A percentile compares a stretch with the other conserved stretches of the same genome.
phyloP scores from a whole-genome alignment of 352 stramenopile genomes.

The Albugo candida region DNA sequence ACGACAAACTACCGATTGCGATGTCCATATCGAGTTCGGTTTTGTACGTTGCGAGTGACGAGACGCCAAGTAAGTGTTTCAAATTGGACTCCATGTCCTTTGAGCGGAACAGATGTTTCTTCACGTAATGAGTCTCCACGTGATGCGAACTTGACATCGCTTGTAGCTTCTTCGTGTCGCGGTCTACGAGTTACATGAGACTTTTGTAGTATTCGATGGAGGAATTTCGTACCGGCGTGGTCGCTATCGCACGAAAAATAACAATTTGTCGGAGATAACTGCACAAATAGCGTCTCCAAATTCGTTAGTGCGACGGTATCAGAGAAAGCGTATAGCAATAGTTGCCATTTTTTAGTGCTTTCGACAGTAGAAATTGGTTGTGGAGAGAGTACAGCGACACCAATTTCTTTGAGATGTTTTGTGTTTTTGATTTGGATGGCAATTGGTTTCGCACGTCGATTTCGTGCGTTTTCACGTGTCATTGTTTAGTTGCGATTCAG shows the following conservation, averaged over 20 bases:
- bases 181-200: conserved; percentile 1
- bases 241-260: conserved; percentile 25
- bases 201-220: too few species aligned
- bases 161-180: conserved; percentile 71
- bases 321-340: conserved; percentile 60
- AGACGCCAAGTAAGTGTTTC: conserved; percentile 26
- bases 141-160: conserved; percentile 44
- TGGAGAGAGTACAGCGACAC: conserved; percentile 42
- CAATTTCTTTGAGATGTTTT: conserved; percentile 69
- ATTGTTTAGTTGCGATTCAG: too few species aligned
- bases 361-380: conserved; percentile 54
- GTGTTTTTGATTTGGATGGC: conserved; percentile 60
- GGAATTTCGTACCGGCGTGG: background rate
- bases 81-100: conserved; percentile 41
- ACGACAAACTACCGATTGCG: conserved; percentile 39
- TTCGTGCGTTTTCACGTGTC: too few species aligned
- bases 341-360: conserved; percentile 63
- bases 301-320: conserved; percentile 72
- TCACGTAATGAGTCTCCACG: conserved; percentile 33
- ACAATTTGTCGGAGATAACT: conserved; percentile 55
- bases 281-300: conserved; percentile 67
- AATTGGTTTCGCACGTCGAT: conserved; percentile 15
- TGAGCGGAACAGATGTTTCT: conserved; percentile 51
- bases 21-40: conserved; percentile 45
- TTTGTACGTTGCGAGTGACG: conserved; percentile 37